These are phyloP conservation scores for Maudiozyma serrabonitensis DNA, from an alignment of 805 yeast species.

Conservation along the genomic window DNA sequence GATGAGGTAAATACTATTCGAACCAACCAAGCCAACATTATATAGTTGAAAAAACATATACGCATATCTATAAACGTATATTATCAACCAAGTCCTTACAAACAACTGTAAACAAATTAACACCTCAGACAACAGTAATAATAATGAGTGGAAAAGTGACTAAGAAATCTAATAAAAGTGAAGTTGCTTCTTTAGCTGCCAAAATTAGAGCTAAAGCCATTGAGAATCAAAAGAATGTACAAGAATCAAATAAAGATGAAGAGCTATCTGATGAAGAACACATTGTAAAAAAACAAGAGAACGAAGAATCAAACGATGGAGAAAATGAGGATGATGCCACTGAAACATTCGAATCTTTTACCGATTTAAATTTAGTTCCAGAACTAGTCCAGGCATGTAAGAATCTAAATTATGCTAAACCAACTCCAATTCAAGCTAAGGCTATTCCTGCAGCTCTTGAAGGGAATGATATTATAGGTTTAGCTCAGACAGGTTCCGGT, in stretches of 20 bases:
- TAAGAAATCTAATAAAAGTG: slow-evolving; percentile 14
- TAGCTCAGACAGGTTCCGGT: slow-evolving; percentile 97
- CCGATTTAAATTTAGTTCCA: slow-evolving; percentile 57
- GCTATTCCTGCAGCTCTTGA: slow-evolving; percentile 84
- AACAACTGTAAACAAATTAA: not conserved
- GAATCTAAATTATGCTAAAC: slow-evolving; percentile 61
- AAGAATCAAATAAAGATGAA: slow-evolving; percentile 4
- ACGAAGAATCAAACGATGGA: slow-evolving; percentile 7
- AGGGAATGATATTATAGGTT: slow-evolving; percentile 88
- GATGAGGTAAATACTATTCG: not conserved
- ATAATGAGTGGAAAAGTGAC: slow-evolving; percentile 8
- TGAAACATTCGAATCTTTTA: slow-evolving; percentile 34
- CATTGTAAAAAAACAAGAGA: not conserved
- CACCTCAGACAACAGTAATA: not conserved
- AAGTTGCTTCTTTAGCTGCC: slow-evolving; percentile 42
- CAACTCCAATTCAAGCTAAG: slow-evolving; percentile 90
- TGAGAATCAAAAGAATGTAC: slow-evolving; percentile 19
- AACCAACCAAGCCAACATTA: not conserved
- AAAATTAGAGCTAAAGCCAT: slow-evolving; percentile 40
- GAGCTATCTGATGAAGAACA: slow-evolving; percentile 4
- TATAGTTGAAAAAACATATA: not conserved
- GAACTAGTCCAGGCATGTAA: slow-evolving; percentile 75
- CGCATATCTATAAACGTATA: not conserved
- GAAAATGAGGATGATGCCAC: slow-evolving; percentile 5
- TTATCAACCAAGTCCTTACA: not conserved